These are phyloP conservation scores for Colletotrichum sp. DNA, from an alignment of 2,329 filamentous ascomycete genomes.

Conservation along the genomic window DNA sequence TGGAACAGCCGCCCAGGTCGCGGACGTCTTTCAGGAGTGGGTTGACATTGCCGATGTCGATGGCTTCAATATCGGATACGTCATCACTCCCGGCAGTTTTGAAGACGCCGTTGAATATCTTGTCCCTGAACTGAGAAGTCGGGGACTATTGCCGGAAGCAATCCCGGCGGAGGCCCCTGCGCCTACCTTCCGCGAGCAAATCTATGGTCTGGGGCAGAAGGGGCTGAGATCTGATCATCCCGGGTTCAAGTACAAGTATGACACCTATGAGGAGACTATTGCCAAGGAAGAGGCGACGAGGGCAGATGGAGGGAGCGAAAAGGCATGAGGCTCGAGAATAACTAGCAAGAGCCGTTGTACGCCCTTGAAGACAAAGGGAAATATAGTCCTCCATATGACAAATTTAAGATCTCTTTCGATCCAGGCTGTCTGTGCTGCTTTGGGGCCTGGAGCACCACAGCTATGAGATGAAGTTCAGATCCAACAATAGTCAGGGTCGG, in stretches of 20 bases:
- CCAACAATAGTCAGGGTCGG: not conserved
- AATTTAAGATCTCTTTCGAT: too few species aligned
- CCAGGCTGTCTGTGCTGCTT: too few species aligned
- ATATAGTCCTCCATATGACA: not conserved
- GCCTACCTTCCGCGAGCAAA: slow-evolving; percentile 1
- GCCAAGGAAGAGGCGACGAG: not conserved
- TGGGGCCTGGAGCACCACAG: not conserved
- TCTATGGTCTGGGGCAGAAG: not conserved
- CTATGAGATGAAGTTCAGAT: not conserved
- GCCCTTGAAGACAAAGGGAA: not conserved
- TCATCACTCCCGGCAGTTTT: slow-evolving; percentile 43
- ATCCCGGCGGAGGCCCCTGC: not conserved
- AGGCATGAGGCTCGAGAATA: not conserved
- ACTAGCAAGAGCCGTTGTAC: not conserved
- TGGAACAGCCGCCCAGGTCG: slow-evolving; percentile 44
- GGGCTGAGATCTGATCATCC: not conserved
- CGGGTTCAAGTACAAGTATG: slow-evolving; percentile 2
- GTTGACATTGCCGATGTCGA: slow-evolving; percentile 45
- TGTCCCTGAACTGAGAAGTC: slow-evolving; percentile 30
- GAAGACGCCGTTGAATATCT: slow-evolving; percentile 35
- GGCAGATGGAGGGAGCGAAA: too few species aligned
- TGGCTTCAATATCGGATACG: slow-evolving; percentile 46
- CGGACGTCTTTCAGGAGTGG: slow-evolving; percentile 49
- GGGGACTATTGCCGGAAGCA: slow-evolving; percentile 22
- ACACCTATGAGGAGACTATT: not conserved